Evolutionary conservation across 345 rosid species (phyloP), one percentile per base, ranked within the genome.

Genomic region (Erucastrum elatum): DNA sequence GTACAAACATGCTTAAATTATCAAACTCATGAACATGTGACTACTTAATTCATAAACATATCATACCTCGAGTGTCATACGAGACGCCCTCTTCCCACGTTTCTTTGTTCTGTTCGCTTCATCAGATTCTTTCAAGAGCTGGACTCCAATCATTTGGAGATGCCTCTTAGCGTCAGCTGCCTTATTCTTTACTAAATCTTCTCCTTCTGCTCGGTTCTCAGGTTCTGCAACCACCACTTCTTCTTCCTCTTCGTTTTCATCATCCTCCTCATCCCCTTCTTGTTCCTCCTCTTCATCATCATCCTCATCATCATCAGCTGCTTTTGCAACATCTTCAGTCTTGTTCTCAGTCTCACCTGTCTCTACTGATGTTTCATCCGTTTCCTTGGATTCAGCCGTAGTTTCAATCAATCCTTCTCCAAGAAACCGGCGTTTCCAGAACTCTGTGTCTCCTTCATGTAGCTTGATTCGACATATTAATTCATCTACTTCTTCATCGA

Each of bases 401-500:
- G 84, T 77, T 79, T 68, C 82, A 79, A 81, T 79, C 71, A 90
- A 81, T 68, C 92, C 93, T 84, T 94, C 96, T 72, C 94, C 97
- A 74, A 92, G 92, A 81, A 92, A 94, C 8, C 98, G 89, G 41
- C 90, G 93, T 82, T 84, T 94, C 98, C 98, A 92, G 73, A 94
- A 92, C 80, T 94, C 98, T 4, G 97, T 92, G 82, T 94, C 87
- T 83, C 98, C 97, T 88, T 94, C 97, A 70, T 94, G 83, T 82
- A 94, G 85, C 86, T 88, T 87, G 79, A 94, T 91, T 60, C 93
- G 86, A 56, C 88, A 90, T 82, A 94, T 94, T 76, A 94, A 74
- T 82, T 88, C 88, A 76, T 94, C 97, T 55, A 92, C 80, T 79
- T 90, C 97, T 82, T 90, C 97, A 79, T 94, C 97, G 25, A 90